These are phyloP conservation scores for Neofusicoccum sp. DNA, from an alignment of 2,329 filamentous ascomycete genomes.

Conservation along the genomic window DNA sequence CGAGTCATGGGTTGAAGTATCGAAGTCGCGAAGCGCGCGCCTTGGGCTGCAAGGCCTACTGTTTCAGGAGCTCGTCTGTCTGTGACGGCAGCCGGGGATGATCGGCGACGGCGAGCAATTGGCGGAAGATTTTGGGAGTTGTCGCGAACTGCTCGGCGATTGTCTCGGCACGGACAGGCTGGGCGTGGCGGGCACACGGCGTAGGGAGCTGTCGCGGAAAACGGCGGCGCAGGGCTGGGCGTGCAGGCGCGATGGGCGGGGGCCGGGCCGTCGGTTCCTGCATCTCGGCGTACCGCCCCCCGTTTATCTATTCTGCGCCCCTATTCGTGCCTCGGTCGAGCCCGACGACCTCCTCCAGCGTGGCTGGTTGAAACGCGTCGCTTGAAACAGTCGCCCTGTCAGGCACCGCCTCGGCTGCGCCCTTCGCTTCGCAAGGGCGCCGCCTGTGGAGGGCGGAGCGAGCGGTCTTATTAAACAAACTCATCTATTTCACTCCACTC, in stretches of 20 bases:
- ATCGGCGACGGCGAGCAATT: background rate
- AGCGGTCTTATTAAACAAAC: background rate
- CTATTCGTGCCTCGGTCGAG: background rate
- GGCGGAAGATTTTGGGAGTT: background rate
- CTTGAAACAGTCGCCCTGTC: too few relatives aligned
- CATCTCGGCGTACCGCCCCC: background rate
- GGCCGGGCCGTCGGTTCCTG: conserved; percentile 14
- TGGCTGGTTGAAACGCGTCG: too few relatives aligned
- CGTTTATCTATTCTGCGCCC: background rate
- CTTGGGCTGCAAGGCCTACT: background rate
- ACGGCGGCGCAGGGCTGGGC: too few relatives aligned
- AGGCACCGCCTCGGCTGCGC: background rate
- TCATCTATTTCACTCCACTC: conserved; percentile 6
- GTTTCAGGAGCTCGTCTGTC: conserved; percentile 3
- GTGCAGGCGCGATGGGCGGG: background rate
- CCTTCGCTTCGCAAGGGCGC: conserved; percentile 2
- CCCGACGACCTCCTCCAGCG: too few relatives aligned
- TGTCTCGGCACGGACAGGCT: too few relatives aligned
- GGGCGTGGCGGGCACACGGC: too few relatives aligned
- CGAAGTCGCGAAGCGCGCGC: background rate
- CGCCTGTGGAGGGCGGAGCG: background rate
- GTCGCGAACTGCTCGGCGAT: background rate
- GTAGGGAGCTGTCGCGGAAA: too few relatives aligned
- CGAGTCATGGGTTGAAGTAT: too few relatives aligned
- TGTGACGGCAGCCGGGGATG: conserved; percentile 4